Percentiles rank a stretch among this genome's conserved stretches.
Conservation (phyloP, 441 rosid genomes). For the Populus hybrid region DNA sequence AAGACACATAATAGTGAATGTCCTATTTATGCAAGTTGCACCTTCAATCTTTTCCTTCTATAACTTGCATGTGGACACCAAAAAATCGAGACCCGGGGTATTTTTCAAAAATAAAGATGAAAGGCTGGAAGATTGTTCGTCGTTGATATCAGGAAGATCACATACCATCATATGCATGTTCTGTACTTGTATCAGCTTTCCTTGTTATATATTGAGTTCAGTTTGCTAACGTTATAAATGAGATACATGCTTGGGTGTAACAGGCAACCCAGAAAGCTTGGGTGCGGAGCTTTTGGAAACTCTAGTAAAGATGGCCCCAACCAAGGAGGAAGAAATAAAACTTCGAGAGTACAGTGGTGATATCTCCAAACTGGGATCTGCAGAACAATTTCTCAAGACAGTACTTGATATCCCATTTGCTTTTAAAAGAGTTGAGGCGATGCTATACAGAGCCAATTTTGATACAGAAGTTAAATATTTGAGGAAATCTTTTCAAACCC, state of each 20-base stretch:
- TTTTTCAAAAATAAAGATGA: background rate
- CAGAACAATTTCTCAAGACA: constrained; percentile 87
- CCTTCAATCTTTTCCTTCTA: too few relatives aligned
- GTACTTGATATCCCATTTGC: constrained; percentile 91
- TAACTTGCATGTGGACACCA: background rate
- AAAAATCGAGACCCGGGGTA: background rate
- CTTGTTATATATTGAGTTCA: background rate
- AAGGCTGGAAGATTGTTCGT: background rate
- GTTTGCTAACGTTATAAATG: constrained; percentile 23
- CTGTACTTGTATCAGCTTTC: background rate
- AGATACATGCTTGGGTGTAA: constrained; percentile 22
- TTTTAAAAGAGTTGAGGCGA: constrained; percentile 90
- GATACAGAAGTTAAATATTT: constrained; percentile 86
- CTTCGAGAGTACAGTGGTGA: constrained; percentile 78
- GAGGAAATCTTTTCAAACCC: constrained; percentile 78
- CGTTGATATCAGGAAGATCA: background rate
- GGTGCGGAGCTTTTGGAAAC: constrained; percentile 94
- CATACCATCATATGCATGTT: background rate
- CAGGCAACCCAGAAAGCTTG: constrained; percentile 87
- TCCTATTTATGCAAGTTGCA: background rate
- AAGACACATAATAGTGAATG: background rate
- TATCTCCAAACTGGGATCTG: constrained; percentile 73
- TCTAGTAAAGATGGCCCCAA: constrained; percentile 96
- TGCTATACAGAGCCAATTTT: constrained; percentile 93
- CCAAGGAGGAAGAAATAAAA: constrained; percentile 95